Evolutionary conservation across 148 eudicot genomes (phyloP), one percentile per base, ranked within the genome.

Genomic region (Nepenthes gracilis): DNA sequence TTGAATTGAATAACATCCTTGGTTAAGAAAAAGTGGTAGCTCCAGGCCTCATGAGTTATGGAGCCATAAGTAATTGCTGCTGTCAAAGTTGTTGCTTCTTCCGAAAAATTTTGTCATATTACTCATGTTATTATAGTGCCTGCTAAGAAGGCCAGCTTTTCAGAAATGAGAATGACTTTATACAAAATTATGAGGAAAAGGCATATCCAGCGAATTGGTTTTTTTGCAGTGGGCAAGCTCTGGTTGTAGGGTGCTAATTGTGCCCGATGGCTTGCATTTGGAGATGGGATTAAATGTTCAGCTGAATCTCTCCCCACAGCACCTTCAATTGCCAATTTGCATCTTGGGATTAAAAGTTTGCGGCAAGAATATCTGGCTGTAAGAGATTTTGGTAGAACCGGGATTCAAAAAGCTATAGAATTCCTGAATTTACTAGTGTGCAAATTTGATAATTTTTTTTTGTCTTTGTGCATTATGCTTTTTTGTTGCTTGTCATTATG

Each of bases 101-200:
- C 95, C n/a, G 80, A 84, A 67, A 93, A 79, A 71, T 82, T 86
- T 11, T 83, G 91, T 35, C 80, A 63, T 1, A 83, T 93, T 32
- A 80, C 85, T 73, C 95, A 93, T 58, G 65, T 96, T 61, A 64
- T 84, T 43, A 84, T 93, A 78, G 95, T 96, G 7, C 86, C 95
- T 60, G 95, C 82, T 4, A 87, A 93, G 74, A 93, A 79, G 68
- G 84, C 96, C 1, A 93, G 99, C 74, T 61, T 93, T 58, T 84
- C 89, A 4, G 91, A 92, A 4, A 86, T 83, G 89, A 85, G 95
- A 72, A 69, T 95, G 5, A 84, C 99, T 8, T 93, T 93, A 49
- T 93, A 88, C 60, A 95, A 93, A 71, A 93, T 93, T 62, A 93
- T 93, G 99, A 84, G 99, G 72, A 86, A 82, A 55, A 68, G 95